These are phyloP conservation scores for Echinochloa phyllopogon DNA, from an alignment of 176 grass and related monocot genomes.

Conservation along the genomic window DNA sequence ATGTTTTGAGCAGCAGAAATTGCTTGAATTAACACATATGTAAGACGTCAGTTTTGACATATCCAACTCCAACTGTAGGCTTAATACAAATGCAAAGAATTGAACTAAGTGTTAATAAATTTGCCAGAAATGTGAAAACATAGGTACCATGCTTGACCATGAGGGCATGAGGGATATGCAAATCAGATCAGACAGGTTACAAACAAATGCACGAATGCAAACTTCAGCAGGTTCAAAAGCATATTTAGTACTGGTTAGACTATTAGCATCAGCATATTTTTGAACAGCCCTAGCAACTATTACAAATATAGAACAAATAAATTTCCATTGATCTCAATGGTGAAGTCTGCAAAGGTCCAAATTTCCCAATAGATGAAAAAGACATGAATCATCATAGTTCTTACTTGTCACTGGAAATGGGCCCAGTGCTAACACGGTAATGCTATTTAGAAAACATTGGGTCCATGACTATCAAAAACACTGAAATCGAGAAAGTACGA, in stretches of 20 bases:
- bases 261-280: background rate
- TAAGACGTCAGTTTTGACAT: background rate
- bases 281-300: background rate
- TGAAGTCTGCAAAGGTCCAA: background rate
- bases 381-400: background rate
- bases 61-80: background rate
- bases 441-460: background rate
- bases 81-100: background rate
- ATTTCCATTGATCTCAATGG: background rate
- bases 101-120: conserved; percentile 15
- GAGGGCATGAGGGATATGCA: background rate
- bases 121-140: background rate
- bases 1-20: background rate
- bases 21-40: background rate
- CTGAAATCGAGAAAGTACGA: background rate
- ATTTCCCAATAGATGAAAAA: background rate
- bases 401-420: background rate
- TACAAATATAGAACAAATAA: background rate
- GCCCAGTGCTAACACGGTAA: background rate
- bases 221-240: background rate
- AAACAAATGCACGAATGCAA: conserved; percentile 4
- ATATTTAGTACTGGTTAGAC: background rate
- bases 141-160: background rate
- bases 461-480: background rate
- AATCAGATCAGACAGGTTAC: background rate